Conservation (phyloP, 2,329 filamentous ascomycete species). For the Alternaria sp. region DNA sequence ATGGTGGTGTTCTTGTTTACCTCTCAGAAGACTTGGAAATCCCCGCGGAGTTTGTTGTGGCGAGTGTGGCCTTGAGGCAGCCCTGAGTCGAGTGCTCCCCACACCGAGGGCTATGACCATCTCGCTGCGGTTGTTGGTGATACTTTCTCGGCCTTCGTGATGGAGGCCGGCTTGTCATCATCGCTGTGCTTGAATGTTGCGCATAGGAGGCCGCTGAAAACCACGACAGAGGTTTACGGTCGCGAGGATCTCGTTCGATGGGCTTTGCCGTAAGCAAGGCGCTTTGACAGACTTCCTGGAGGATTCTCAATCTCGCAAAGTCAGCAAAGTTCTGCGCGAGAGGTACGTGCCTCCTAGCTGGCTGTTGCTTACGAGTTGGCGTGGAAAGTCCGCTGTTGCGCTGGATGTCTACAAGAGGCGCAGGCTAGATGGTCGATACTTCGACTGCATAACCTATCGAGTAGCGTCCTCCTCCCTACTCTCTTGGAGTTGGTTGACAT, state of each 20-base stretch:
- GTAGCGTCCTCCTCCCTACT: neutral
- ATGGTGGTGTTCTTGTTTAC: neutral
- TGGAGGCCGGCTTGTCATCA: neutral
- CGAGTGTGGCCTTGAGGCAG: neutral
- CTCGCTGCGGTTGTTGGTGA: neutral
- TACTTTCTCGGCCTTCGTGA: no score
- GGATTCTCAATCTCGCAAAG: neutral
- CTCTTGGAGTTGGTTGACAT: neutral
- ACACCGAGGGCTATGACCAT: neutral
- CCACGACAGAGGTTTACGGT: neutral
- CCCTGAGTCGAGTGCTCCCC: neutral
- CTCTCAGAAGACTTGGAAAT: neutral
- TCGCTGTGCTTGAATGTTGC: neutral
- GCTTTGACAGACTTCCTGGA: neutral
- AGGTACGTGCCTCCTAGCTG: neutral
- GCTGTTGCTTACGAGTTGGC: neutral
- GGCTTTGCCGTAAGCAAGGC: neutral
- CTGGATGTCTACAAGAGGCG: neutral
- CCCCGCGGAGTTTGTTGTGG: neutral
- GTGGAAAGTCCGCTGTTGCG: neutral
- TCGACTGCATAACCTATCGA: neutral
- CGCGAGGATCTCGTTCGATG: neutral
- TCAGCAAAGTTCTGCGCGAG: neutral
- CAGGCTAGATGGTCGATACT: neutral
- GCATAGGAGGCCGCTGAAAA: neutral